Evolutionary conservation across 768 basidiomycete genomes (phyloP).

Genomic region (Trametes gibbosa): DNA sequence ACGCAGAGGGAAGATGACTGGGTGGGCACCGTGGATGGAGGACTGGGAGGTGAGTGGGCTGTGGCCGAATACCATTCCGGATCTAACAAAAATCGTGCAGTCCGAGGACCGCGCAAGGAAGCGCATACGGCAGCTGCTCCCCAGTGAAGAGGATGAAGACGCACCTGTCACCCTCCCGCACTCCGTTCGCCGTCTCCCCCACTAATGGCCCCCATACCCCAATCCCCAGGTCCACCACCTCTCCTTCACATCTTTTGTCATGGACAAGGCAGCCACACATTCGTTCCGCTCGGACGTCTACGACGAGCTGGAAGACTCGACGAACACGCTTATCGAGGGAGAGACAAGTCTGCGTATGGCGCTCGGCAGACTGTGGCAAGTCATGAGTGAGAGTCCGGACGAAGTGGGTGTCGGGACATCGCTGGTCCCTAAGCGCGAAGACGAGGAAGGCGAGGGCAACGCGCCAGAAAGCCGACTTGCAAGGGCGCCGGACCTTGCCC

Average conservation of each 20-base stretch:
- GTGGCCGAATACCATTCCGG: neutral
- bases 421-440: conserved; percentile 64
- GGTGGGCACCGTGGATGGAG: conserved; percentile 82
- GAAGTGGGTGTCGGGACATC: conserved; percentile 33
- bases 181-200: conserved; percentile 79
- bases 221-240: conserved; percentile 65
- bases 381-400: conserved; percentile 69
- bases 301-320: conserved; percentile 78
- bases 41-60: conserved; percentile 72
- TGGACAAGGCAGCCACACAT: conserved; percentile 82
- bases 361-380: conserved; percentile 79
- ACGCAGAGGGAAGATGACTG: conserved; percentile 74
- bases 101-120: conserved; percentile 82
- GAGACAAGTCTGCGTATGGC: conserved; percentile 72
- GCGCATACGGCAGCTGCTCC: conserved; percentile 67
- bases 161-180: conserved; percentile 76
- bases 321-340: conserved; percentile 81
- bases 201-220: conserved; percentile 70
- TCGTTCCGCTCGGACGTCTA: conserved; percentile 77
- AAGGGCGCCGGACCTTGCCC: conserved; percentile 66
- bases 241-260: conserved; percentile 79
- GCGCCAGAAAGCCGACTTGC: conserved; percentile 44
- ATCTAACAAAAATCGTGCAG: conserved; percentile 34
- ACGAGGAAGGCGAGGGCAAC: conserved; percentile 45
- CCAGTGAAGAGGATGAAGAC: conserved; percentile 57